Evolutionary conservation across 805 yeast species (phyloP).

Genomic region (Phaffomyces opuntiae): DNA sequence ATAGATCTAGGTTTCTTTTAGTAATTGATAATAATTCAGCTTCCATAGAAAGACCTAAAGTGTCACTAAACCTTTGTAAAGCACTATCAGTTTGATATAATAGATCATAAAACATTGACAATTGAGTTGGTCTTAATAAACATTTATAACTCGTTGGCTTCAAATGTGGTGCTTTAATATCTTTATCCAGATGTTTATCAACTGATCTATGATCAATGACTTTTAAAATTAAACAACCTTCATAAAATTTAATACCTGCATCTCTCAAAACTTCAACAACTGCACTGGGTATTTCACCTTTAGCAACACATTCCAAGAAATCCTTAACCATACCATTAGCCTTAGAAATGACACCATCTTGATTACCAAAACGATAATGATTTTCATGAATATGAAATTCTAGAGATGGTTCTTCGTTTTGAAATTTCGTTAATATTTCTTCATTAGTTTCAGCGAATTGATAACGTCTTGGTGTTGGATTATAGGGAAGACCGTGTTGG

Average conservation of each 20-base stretch:
- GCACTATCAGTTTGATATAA: slow-evolving; percentile 78
- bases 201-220: slow-evolving; percentile 72
- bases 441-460: slow-evolving; percentile 66
- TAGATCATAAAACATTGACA: slow-evolving; percentile 79
- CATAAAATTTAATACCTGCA: slow-evolving; percentile 76
- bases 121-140: slow-evolving; percentile 69
- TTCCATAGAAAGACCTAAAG: slow-evolving; percentile 74
- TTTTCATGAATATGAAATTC: slow-evolving; percentile 89
- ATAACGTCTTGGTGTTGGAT: slow-evolving; percentile 34
- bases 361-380: slow-evolving; percentile 86
- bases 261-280: slow-evolving; percentile 86
- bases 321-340: slow-evolving; percentile 70
- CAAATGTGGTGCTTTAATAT: neutral
- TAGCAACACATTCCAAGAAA: slow-evolving; percentile 71
- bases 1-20: slow-evolving; percentile 66
- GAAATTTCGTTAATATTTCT: slow-evolving; percentile 69
- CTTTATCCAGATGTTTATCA: neutral
- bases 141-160: slow-evolving; percentile 70
- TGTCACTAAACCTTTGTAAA: slow-evolving; percentile 61
- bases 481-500: slow-evolving; percentile 15
- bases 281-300: slow-evolving; percentile 82
- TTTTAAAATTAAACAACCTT: slow-evolving; percentile 82
- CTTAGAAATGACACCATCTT: slow-evolving; percentile 81
- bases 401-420: slow-evolving; percentile 69
- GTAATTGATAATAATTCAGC: slow-evolving; percentile 79